Evolutionary conservation across 2,329 filamentous ascomycete species (phyloP).

Genomic region (Ascochyta rabiei): DNA sequence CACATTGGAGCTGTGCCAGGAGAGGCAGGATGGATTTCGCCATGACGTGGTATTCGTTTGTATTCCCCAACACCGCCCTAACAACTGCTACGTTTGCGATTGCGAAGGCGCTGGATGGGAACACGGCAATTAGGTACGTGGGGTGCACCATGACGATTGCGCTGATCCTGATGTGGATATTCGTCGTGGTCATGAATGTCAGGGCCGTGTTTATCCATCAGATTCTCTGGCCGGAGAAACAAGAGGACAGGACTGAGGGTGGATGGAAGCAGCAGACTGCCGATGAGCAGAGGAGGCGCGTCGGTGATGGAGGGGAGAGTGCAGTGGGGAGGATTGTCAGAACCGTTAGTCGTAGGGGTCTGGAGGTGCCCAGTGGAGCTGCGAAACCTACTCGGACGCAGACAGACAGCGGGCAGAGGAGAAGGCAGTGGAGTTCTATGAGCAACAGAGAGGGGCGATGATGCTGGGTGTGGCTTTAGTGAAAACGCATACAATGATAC

Average conservation of each 20-base stretch:
- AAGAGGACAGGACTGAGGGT: conserved; percentile 67
- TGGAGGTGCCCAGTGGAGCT: conserved; percentile 4
- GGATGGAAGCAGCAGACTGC: conserved; percentile 55
- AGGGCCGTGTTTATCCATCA: conserved; percentile 68
- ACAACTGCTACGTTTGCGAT: conserved; percentile 75
- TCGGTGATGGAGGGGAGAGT: conserved; percentile 27
- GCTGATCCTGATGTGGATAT: conserved; percentile 70
- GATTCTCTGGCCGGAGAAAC: conserved; percentile 78
- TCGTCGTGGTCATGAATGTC: conserved; percentile 74
- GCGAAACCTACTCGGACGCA: conserved; percentile 12
- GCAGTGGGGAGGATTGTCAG: conserved; percentile 26
- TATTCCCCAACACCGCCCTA: conserved; percentile 80
- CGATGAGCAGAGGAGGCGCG: conserved; percentile 36
- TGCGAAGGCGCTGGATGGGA: conserved; percentile 58
- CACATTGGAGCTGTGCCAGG: conserved; percentile 70
- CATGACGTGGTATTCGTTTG: conserved; percentile 86
- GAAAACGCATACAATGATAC: not conserved
- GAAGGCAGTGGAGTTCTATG: conserved; percentile 25
- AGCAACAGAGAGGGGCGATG: not conserved
- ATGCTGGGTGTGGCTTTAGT: not conserved
- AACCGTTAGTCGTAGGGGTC: conserved; percentile 29
- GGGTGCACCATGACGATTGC: conserved; percentile 71
- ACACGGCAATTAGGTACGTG: conserved; percentile 65
- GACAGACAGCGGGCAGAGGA: conserved; percentile 22
- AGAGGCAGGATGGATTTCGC: conserved; percentile 72